Evolutionary conservation across 148 eudicot species (phyloP).

Genomic region (Rhododendron williamsianum): DNA sequence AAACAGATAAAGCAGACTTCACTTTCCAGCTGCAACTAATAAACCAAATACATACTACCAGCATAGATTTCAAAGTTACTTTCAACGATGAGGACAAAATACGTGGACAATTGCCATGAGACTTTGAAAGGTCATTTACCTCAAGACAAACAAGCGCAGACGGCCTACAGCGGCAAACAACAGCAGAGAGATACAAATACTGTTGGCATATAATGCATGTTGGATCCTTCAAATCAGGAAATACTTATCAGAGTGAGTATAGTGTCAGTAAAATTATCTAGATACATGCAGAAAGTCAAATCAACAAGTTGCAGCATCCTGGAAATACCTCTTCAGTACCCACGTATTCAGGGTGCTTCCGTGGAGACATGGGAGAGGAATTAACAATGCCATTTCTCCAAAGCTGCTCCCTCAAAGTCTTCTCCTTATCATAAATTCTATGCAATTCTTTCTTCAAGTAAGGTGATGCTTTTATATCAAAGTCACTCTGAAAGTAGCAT

Average conservation of each 20-base stretch:
- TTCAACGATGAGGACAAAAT: background rate
- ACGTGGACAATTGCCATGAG: background rate
- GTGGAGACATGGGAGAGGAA: slow-evolving; percentile 71
- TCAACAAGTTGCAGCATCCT: background rate
- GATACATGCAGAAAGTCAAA: slow-evolving; percentile 2
- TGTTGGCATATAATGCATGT: slow-evolving; percentile 94
- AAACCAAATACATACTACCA: background rate
- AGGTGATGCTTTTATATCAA: slow-evolving; percentile 56
- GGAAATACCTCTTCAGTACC: slow-evolving; percentile 89
- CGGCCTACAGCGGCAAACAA: slow-evolving; percentile 86
- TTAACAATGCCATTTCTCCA: slow-evolving; percentile 85
- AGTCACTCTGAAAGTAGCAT: slow-evolving; percentile 55
- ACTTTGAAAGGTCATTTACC: slow-evolving; percentile 37
- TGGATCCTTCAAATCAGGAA: slow-evolving; percentile 64
- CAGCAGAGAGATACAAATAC: slow-evolving; percentile 86
- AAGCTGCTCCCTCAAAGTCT: slow-evolving; percentile 72
- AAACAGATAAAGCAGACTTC: background rate
- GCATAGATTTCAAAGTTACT: background rate
- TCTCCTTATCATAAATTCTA: slow-evolving; percentile 71
- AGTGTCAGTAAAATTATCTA: background rate
- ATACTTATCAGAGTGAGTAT: slow-evolving; percentile 12
- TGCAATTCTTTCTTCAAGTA: slow-evolving; percentile 70
- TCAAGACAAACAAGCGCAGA: slow-evolving; percentile 79
- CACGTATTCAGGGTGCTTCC: slow-evolving; percentile 69
- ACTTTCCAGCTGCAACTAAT: slow-evolving; percentile 4